These are phyloP conservation scores for Periconia digitata DNA, from an alignment of 2,329 filamentous ascomycete species.

Conservation along the genomic window DNA sequence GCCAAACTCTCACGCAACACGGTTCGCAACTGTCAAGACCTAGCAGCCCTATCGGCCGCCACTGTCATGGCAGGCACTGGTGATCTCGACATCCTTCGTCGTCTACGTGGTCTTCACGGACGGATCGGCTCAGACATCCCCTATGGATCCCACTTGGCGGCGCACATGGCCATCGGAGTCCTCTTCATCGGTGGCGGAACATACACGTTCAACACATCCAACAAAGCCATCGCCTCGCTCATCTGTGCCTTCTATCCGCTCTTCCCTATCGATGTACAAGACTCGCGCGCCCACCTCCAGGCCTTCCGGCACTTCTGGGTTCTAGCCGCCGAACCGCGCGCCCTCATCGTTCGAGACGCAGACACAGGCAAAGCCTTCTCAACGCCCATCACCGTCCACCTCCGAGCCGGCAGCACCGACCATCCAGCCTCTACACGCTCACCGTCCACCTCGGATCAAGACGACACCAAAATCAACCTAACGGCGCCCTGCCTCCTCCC, in stretches of 20 bases:
- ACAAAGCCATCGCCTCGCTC: constrained; percentile 81
- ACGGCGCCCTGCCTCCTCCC: constrained; percentile 63
- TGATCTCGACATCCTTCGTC: constrained; percentile 80
- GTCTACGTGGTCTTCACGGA: constrained; percentile 84
- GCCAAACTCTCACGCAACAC: constrained; percentile 80
- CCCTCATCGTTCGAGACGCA: constrained; percentile 83
- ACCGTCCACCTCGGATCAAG: not conserved
- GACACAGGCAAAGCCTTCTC: constrained; percentile 79
- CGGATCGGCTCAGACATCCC: constrained; percentile 80
- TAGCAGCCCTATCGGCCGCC: constrained; percentile 77
- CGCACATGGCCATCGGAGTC: constrained; percentile 86
- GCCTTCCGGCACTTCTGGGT: constrained; percentile 98
- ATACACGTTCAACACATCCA: constrained; percentile 85
- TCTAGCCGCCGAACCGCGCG: constrained; percentile 84
- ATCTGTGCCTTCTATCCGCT: constrained; percentile 93
- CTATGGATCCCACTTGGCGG: constrained; percentile 91
- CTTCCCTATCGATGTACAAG: constrained; percentile 84
- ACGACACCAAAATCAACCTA: constrained; percentile 31
- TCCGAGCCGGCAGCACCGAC: constrained; percentile 46
- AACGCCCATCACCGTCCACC: constrained; percentile 67
- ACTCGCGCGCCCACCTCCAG: constrained; percentile 93
- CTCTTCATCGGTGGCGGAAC: constrained; percentile 92
- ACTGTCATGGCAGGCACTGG: constrained; percentile 96
- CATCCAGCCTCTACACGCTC: not conserved
- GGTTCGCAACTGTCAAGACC: constrained; percentile 86